Evolutionary conservation across 2,329 filamentous ascomycete species (phyloP), one percentile per base, ranked within the genome.

Genomic region (Hymenoscyphus repandus): DNA sequence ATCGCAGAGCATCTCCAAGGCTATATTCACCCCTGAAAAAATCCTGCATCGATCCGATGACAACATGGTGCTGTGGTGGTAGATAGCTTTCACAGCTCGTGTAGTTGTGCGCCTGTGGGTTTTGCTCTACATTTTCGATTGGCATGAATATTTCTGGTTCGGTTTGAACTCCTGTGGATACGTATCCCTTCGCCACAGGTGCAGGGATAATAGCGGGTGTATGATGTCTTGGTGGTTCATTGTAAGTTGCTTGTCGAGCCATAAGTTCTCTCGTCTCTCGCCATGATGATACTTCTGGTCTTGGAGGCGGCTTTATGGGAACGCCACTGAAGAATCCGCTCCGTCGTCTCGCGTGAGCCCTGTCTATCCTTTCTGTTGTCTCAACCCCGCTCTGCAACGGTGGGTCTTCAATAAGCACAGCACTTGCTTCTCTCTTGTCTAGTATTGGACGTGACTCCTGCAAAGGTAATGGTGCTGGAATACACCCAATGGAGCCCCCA

Each of bases 1-100:
- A 55, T n/a, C 27, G 34, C n/a, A 58, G 33, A 2, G 51, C 55
- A 54, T 58, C 55, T 13, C 55, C 55, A 45, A 58, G 46, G 18
- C 38, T 42, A 51, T 55, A 52, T 20, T 55, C 51, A 3, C 37
- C 31, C 10, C 53, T 48, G 34, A 53, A 55, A 27, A 55, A 55
- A 37, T 58, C 53, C 11, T 52, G 49, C 51, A 58, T 54, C 12
- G 47, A 49, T 5, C 55, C 55, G 11, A 58, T 53, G 10, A 50
- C n/a, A 30, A 44, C 33, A 5, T 46, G 43, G 37, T 43, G 46
- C 13, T 38, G 30, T 17, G 41, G 42, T 13, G 42, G 47, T 7
- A 46, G 33, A 47, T 31, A 27, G n/a, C 27, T 13, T 37, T 36
- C 18, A 4, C 37, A 37, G 32, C 12, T 27, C 22, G 22, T 36